A percentile compares a stretch with the other conserved stretches of the same genome.
These are phyloP conservation scores for Polygonum maritimum DNA, from an alignment of 148 eudicot species.

Conservation along the genomic window DNA sequence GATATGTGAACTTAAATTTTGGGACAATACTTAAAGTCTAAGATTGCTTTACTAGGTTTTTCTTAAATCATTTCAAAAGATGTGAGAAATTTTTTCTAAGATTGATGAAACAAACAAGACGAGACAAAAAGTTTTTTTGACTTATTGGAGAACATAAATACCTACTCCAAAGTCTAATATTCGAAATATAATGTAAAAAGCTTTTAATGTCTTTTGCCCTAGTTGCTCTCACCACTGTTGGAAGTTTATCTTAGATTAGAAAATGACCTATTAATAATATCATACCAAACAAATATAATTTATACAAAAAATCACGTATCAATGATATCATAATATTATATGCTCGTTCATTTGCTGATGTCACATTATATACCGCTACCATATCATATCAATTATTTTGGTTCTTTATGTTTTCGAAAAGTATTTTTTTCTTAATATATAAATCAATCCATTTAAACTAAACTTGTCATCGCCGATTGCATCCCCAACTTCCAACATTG, in stretches of 20 bases:
- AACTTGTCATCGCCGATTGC: not conserved
- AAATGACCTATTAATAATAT: not conserved
- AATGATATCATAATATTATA: not conserved
- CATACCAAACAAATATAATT: not conserved
- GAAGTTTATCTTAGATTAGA: not conserved
- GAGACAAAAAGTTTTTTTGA: slow-evolving; percentile 1
- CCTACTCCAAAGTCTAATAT: not conserved
- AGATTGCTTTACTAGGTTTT: no score
- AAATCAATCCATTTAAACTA: not conserved
- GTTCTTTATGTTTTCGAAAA: not conserved
- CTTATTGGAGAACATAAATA: not conserved
- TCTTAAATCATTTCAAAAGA: no score
- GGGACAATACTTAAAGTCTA: no score
- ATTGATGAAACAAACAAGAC: not conserved
- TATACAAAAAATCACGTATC: not conserved
- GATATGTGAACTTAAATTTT: no score
- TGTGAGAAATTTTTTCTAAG: not conserved
- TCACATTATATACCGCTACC: not conserved
- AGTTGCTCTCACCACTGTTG: not conserved
- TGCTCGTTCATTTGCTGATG: not conserved
- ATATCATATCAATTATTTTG: not conserved
- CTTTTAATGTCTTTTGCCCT: not conserved
- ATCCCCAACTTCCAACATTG: slow-evolving; percentile 6
- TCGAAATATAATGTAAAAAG: not conserved
- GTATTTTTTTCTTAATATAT: not conserved